Base-by-base conservation (phyloP, 768 basidiomycete genomes). In the Boletus rufocinnamomeus region DNA sequence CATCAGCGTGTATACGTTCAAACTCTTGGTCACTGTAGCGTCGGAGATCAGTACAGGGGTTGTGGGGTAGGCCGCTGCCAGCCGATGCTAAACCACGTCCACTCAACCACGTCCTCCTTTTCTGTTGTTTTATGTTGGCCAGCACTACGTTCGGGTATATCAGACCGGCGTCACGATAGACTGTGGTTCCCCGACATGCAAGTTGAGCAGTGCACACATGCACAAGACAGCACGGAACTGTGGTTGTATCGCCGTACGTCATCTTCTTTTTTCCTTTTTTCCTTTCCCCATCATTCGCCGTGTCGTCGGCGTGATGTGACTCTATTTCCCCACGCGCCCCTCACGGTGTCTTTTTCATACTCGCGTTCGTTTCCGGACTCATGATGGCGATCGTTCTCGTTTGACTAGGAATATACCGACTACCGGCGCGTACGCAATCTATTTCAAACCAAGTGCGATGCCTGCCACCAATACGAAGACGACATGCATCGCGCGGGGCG, bases 61-160 rank as follows among this genome's bases (percentile, higher is more conserved):
- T 79, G 78, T 51, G 72, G 74, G 61, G 77, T 78, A 62, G 10
- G 73, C 63, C n/a, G 17, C 52, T 43, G 9, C 37, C 45, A 4
- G 23, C 49, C 5, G 23, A 38, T 49, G 30, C 40, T n/a, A 21
- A n/a, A 30, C 21, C 32, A 35, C 54, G 55, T 55, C 49, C 44
- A 46, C 57, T 58, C 52, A 56, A 51, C 14, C 43, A 47, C 41
- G 23, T 10, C 27, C 27, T 38, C 8, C 48, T 54, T 38, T 41
- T 23, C 4, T 19, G 30, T 41, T 16, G 30, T 38, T 49, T 41
- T 23, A 3, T 23, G 30, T 41, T 16, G 35, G 48, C 46, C 64
- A 89, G 88, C 86, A 88, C 71, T 88, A 86, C 69, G 78, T 87
- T 49, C 76, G 77, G 38, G 65, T 77, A 28, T 89, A 88, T 64